Evolutionary conservation across 208 protist genomes (phyloP).

Genomic region (Leptomonas pyrrhocoris): DNA sequence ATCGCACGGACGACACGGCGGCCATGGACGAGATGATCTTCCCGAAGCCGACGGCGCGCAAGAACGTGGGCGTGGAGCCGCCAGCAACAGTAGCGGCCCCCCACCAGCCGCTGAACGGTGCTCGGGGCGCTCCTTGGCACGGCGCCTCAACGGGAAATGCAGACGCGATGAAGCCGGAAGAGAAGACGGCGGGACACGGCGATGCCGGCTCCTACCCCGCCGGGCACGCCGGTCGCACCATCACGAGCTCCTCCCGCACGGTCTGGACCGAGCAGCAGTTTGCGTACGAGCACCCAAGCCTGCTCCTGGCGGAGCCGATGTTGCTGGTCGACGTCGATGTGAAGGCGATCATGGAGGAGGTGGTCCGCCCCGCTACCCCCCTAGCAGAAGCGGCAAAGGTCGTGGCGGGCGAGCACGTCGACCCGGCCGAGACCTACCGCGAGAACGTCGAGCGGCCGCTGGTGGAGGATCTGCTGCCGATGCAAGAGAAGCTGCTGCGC

Average conservation of each 20-base stretch:
- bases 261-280: slow-evolving; percentile 33
- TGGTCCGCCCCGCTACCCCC: slow-evolving; percentile 1
- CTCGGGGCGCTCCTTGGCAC: not conserved
- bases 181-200: not conserved
- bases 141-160: not conserved
- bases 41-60: not conserved
- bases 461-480: slow-evolving; percentile 18
- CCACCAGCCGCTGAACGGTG: not conserved
- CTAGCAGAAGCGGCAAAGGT: not conserved
- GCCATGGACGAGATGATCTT: slow-evolving; percentile 38
- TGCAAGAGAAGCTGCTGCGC: slow-evolving; percentile 26
- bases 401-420: not conserved
- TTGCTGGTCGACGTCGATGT: slow-evolving; percentile 33
- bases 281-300: slow-evolving; percentile 30
- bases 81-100: not conserved
- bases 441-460: slow-evolving; percentile 17
- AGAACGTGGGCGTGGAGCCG: not conserved
- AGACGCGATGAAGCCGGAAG: not conserved
- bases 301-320: slow-evolving; percentile 20
- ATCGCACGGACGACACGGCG: slow-evolving; percentile 32
- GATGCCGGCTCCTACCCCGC: slow-evolving; percentile 1
- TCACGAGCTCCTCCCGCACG: slow-evolving; percentile 5
- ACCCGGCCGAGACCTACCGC: slow-evolving; percentile 1
- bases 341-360: slow-evolving; percentile 17
- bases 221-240: not conserved